Evolutionary conservation across 148 eudicot genomes (phyloP).

Genomic region (Euryodendron excelsum): DNA sequence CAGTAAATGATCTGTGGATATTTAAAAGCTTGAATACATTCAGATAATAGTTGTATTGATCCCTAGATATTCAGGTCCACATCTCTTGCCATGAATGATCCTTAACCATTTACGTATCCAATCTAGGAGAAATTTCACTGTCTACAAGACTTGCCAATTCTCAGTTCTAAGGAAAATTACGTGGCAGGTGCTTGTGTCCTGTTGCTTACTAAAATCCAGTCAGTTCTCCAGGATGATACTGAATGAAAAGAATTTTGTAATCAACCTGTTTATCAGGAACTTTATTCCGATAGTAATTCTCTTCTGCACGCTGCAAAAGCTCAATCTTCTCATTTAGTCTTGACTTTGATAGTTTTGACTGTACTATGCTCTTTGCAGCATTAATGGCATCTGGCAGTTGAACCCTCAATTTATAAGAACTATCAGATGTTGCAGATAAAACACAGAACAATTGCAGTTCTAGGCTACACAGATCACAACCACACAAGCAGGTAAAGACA

Average conservation of each 20-base stretch:
- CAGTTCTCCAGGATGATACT: not conserved
- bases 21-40: not conserved
- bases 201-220: not conserved
- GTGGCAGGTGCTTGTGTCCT: not conserved
- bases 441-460: not conserved
- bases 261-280: conserved; percentile 54
- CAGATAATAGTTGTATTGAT: not conserved
- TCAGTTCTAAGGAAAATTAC: no score
- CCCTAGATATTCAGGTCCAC: not conserved
- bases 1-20: not conserved
- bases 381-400: conserved; percentile 55
- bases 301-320: conserved; percentile 80
- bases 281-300: conserved; percentile 60
- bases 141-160: no score
- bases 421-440: conserved; percentile 3
- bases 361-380: conserved; percentile 31
- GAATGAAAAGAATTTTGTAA: not conserved
- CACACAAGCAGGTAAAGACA: not conserved
- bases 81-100: not conserved
- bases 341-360: conserved; percentile 44
- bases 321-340: conserved; percentile 57
- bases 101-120: not conserved
- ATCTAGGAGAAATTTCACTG: not conserved
- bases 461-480: conserved; percentile 3
- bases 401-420: not conserved